Conservation (phyloP, 2,329 filamentous ascomycete species). For the Exophiala calicioides region DNA sequence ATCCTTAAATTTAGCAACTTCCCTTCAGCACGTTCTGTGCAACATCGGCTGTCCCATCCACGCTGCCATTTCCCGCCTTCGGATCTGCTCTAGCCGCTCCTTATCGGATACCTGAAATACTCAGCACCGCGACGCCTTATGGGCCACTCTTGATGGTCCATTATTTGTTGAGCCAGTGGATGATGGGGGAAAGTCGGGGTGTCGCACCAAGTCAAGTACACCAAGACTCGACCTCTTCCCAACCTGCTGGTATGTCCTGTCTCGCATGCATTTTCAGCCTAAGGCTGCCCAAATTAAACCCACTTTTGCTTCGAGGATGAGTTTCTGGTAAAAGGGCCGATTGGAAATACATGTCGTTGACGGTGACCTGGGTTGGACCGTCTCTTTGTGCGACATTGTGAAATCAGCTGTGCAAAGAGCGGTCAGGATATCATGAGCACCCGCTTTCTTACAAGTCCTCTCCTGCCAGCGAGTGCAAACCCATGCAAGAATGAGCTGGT, state of each 20-base stretch:
- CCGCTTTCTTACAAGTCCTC: constrained; percentile 10
- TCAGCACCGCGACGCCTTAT: too few species aligned
- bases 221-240: not conserved
- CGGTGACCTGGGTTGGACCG: constrained; percentile 10
- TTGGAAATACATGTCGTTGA: constrained; percentile 8
- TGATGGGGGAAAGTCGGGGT: constrained; percentile 1
- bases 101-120: too few species aligned
- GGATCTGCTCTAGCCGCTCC: too few species aligned
- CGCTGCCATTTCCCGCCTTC: too few species aligned
- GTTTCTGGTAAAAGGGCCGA: constrained; percentile 34
- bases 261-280: not conserved
- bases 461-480: constrained; percentile 8
- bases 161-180: not conserved
- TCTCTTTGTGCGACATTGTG: constrained; percentile 1
- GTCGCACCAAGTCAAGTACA: not conserved
- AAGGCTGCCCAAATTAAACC: too few species aligned
- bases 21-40: too few species aligned
- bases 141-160: too few species aligned
- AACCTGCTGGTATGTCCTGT: constrained; percentile 1
- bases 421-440: constrained; percentile 2
- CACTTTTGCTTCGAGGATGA: constrained; percentile 31
- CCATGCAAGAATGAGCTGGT: constrained; percentile 20
- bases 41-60: too few species aligned
- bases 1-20: too few species aligned
- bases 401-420: not conserved